Evolutionary conservation across 78 protist species (phyloP).

Genomic region (Polysphondylium violaceum): DNA sequence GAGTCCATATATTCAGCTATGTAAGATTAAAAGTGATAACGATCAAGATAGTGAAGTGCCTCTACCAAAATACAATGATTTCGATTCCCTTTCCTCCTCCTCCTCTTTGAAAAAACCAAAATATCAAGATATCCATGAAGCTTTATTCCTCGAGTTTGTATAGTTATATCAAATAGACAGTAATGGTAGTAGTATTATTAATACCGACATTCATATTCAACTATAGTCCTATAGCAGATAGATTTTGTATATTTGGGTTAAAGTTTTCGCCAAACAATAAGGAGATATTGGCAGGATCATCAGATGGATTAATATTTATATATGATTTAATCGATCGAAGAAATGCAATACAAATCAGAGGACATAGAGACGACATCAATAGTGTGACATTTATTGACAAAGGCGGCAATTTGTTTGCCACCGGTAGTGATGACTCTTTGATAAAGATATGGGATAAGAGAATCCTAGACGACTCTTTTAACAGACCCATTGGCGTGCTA

Average conservation of each 20-base stretch:
- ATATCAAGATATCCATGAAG: slow-evolving; percentile 12
- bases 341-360: not conserved
- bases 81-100: no score
- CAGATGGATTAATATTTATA: slow-evolving; percentile 56
- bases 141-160: slow-evolving; percentile 1
- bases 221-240: not conserved
- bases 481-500: slow-evolving; percentile 67
- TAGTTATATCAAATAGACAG: not conserved
- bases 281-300: slow-evolving; percentile 82
- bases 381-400: slow-evolving; percentile 72
- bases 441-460: slow-evolving; percentile 87
- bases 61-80: no score
- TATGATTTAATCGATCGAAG: slow-evolving; percentile 55
- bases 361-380: slow-evolving; percentile 83
- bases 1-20: slow-evolving; percentile 61
- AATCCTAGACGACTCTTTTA: not conserved
- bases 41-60: not conserved
- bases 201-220: not conserved
- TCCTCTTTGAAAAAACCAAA: no score
- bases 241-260: slow-evolving; percentile 84
- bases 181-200: no score
- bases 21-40: slow-evolving; percentile 38
- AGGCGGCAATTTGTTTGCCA: slow-evolving; percentile 36
- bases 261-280: slow-evolving; percentile 64
- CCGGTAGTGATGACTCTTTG: slow-evolving; percentile 83